Evolutionary conservation across 345 rosid genomes (phyloP).

Genomic region (Brassica incana): DNA sequence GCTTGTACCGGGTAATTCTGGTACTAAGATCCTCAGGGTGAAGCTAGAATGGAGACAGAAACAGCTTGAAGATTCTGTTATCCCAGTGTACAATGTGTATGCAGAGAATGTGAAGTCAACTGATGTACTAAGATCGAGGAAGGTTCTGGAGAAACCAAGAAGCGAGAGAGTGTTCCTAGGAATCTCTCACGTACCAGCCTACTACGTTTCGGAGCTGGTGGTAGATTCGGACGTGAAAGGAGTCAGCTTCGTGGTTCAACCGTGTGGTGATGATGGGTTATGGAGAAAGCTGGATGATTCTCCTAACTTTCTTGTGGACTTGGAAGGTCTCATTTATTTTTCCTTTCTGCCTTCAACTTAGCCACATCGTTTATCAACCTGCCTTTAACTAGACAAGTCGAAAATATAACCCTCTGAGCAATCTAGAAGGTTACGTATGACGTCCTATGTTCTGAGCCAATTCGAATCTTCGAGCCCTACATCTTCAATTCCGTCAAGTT

Average conservation of each 20-base stretch:
- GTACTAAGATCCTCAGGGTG: slow-evolving; percentile 46
- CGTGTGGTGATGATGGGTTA: background rate
- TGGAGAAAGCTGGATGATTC: background rate
- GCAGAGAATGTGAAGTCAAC: slow-evolving; percentile 44
- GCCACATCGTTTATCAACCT: no score
- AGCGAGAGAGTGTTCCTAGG: slow-evolving; percentile 50
- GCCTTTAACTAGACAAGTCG: no score
- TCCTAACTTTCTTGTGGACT: background rate
- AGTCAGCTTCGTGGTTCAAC: background rate
- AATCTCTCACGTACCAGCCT: slow-evolving; percentile 48
- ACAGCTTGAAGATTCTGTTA: slow-evolving; percentile 22
- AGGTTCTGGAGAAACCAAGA: slow-evolving; percentile 27
- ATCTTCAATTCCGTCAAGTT: no score
- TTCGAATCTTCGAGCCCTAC: no score
- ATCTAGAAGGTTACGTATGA: no score
- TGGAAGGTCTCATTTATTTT: no score
- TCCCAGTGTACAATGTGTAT: slow-evolving; percentile 56
- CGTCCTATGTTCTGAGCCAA: no score
- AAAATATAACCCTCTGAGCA: no score
- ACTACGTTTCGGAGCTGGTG: slow-evolving; percentile 54
- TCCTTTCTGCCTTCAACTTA: no score
- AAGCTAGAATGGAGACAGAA: slow-evolving; percentile 60
- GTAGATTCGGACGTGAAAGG: slow-evolving; percentile 42
- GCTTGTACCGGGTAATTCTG: slow-evolving; percentile 45
- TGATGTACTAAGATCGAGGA: slow-evolving; percentile 21